Evolutionary conservation across 805 yeast genomes (phyloP), one percentile per base, ranked within the genome.

Genomic region (Debaryomyces hansenii): DNA sequence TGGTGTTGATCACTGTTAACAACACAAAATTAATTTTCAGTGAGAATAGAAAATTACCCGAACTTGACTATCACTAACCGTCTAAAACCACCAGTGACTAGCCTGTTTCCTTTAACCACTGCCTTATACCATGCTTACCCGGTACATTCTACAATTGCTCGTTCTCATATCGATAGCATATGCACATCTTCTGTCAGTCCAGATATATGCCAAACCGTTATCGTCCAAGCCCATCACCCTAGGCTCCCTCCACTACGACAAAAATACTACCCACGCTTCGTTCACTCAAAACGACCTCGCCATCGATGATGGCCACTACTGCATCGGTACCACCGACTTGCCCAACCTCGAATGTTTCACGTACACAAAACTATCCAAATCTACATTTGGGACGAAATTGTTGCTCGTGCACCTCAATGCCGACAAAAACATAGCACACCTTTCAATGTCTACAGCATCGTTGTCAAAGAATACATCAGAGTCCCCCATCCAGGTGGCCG

Each of bases 251-350:
- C 36, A 51, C 10, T 55, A 45, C 42, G 54, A 56, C 44, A 35
- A 36, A 5, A 50, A 38, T 1, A 32, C 33, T 12, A 34, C 20
- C 5, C 39, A 20, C 12, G 52, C 53, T 3, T 12, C 37, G 8
- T 60, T 58, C 41, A 20, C 35, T 21, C 38, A 47, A 32, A 27
- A 35, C 14, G 48, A 34, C 3, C 7, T 36, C 14, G 20, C 28
- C 14, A 4, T 46, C 9, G 41, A 39, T 5, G 33, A 18, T 8
- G 58, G 55, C 11, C 55, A 40, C 7, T 58, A 58, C 48, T 64
- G 69, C 41, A 40, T 69, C 38, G 74, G 75, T 10, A 67, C 75
- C 20, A 47, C 52, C 5, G 69, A 64, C 42, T 36, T 68, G 5
- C 46, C 52, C 5, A 48, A 55, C 43, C 58, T 59, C 27, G 66